Conservation (phyloP, 2,329 filamentous ascomycete species). For the Aspergillus caelatus region DNA sequence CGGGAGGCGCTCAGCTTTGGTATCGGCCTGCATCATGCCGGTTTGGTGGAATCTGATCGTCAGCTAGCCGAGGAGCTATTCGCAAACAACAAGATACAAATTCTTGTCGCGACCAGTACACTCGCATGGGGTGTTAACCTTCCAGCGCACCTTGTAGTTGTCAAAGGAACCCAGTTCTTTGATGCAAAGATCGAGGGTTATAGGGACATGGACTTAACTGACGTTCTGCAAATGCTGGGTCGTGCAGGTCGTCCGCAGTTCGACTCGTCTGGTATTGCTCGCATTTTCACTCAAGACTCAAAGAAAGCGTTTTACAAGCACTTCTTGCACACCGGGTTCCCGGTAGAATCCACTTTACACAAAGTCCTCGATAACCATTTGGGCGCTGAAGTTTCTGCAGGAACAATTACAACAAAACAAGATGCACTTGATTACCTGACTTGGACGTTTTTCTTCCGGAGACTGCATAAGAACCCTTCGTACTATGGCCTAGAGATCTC, state of each 20-base stretch:
- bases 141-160: slow-evolving; percentile 93
- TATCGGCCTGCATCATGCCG: slow-evolving; percentile 95
- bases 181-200: slow-evolving; percentile 98
- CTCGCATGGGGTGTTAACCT: slow-evolving; percentile 98
- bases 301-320: slow-evolving; percentile 99
- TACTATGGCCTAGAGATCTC: slow-evolving; percentile 97
- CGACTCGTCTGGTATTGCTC: slow-evolving; percentile 90
- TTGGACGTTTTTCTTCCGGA: slow-evolving; percentile 99
- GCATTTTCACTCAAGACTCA: slow-evolving; percentile 94
- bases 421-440: slow-evolving; percentile 97
- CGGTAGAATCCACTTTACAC: slow-evolving; percentile 93
- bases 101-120: slow-evolving; percentile 92
- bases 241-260: slow-evolving; percentile 95
- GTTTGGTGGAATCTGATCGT: slow-evolving; percentile 91
- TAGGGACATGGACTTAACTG: slow-evolving; percentile 97
- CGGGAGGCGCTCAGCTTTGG: slow-evolving; percentile 96
- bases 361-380: slow-evolving; percentile 97
- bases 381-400: slow-evolving; percentile 89
- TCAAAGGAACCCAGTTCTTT: slow-evolving; percentile 97
- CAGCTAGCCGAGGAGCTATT: slow-evolving; percentile 93
- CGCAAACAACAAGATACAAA: slow-evolving; percentile 96
- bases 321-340: slow-evolving; percentile 96
- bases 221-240: slow-evolving; percentile 97
- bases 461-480: slow-evolving; percentile 95
- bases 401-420: slow-evolving; percentile 90